Evolutionary conservation across 1,284 basidiomycete species (phyloP).

Genomic region (Cystobasidiaceae sp.): DNA sequence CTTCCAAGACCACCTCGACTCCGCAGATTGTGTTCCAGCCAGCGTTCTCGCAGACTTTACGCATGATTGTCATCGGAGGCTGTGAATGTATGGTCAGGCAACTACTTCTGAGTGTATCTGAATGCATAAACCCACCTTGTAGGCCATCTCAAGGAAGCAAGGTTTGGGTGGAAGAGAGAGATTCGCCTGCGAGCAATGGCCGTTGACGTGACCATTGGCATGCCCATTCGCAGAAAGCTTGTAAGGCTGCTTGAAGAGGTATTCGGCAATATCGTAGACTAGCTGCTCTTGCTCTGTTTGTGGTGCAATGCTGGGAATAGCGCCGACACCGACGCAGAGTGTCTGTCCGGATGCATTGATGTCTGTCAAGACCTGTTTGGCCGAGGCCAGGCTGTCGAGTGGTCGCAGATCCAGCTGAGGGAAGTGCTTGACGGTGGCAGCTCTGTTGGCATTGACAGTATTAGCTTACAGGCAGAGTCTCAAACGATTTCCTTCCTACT

Average conservation of each 20-base stretch:
- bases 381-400: not conserved
- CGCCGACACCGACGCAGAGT: conserved; percentile 38
- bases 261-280: conserved; percentile 42
- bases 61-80: conserved; percentile 42
- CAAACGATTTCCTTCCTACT: too few relatives aligned
- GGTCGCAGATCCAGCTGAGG: not conserved
- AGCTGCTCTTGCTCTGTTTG: conserved; percentile 42
- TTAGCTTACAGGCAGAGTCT: not conserved
- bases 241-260: conserved; percentile 35
- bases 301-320: conserved; percentile 44
- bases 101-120: not conserved
- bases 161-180: not conserved
- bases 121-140: conserved; percentile 37
- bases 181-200: not conserved
- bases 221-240: not conserved
- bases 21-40: conserved; percentile 39
- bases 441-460: not conserved
- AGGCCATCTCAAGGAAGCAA: conserved; percentile 44
- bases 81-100: not conserved
- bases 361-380: not conserved
- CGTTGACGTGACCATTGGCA: too few relatives aligned
- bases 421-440: not conserved
- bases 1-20: conserved; percentile 16
- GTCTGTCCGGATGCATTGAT: not conserved
- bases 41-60: conserved; percentile 33